Evolutionary conservation across 306 rosid genomes (phyloP).

Genomic region (Quercus wislizeni): DNA sequence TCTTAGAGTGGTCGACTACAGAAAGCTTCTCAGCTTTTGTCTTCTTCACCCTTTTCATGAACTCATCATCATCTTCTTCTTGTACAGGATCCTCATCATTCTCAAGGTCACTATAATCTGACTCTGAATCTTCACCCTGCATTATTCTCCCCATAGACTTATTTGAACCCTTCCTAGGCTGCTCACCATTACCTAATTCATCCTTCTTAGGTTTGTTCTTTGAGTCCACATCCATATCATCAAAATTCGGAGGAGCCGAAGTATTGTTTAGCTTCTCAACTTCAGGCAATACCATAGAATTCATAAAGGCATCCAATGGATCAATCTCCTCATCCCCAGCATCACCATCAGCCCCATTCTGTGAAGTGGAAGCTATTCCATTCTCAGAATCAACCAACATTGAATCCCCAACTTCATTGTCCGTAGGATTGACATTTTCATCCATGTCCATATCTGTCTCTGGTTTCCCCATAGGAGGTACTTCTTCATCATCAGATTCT

Average conservation of each 20-base stretch:
- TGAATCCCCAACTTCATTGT: conserved; percentile 34
- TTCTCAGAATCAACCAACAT: conserved; percentile 36
- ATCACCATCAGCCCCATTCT: conserved; percentile 35
- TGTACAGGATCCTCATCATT: conserved; percentile 54
- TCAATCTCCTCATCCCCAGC: conserved; percentile 67
- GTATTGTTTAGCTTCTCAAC: conserved; percentile 66
- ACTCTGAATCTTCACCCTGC: conserved; percentile 90
- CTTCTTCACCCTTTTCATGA: conserved; percentile 95
- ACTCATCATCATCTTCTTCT: conserved; percentile 92
- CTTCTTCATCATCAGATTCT: conserved; percentile 93
- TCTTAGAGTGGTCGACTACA: conserved; percentile 91
- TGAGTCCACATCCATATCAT: conserved; percentile 32
- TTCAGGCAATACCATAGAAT: conserved; percentile 85
- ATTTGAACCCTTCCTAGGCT: conserved; percentile 51
- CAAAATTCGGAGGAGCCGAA: conserved; percentile 31
- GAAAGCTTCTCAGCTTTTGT: conserved; percentile 95
- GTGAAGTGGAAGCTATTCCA: conserved; percentile 41
- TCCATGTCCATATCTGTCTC: conserved; percentile 56
- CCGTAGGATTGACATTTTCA: conserved; percentile 43
- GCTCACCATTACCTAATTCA: conserved; percentile 41
- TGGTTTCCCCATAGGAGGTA: conserved; percentile 39
- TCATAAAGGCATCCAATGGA: conserved; percentile 95
- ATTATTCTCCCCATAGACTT: conserved; percentile 85
- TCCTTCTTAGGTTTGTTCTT: conserved; percentile 47
- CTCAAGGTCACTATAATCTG: conserved; percentile 73